These are phyloP conservation scores for Thermomucor indicae-seudaticae DNA, from an alignment of 371 early-diverging fungal genomes.

Conservation along the genomic window DNA sequence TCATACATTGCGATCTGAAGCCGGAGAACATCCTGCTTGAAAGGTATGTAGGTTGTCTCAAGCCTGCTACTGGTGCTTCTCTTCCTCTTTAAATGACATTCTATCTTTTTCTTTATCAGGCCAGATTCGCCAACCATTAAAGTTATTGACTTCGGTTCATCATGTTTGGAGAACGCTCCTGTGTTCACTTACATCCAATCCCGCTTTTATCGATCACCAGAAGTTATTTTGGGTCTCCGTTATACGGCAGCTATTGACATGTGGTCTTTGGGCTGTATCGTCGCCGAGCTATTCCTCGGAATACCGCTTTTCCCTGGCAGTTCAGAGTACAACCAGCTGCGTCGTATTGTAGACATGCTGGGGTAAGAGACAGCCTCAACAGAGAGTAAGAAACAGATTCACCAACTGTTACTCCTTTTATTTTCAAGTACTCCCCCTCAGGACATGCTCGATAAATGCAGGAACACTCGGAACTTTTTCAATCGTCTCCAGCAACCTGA, in stretches of 20 bases:
- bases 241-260: slow-evolving; percentile 97
- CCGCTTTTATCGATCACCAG: too few relatives aligned
- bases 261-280: slow-evolving; percentile 99
- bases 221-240: slow-evolving; percentile 91
- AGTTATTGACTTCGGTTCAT: slow-evolving; percentile 98
- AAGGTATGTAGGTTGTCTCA: too few relatives aligned
- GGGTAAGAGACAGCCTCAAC: slow-evolving; percentile 68
- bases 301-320: slow-evolving; percentile 93
- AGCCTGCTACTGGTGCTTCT: too few relatives aligned
- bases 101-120: slow-evolving; percentile 24
- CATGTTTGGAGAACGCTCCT: slow-evolving; percentile 88
- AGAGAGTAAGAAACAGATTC: too few relatives aligned
- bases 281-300: slow-evolving; percentile 94
- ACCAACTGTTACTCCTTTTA: background rate
- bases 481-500: slow-evolving; percentile 17
- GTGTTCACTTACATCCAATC: slow-evolving; percentile 97
- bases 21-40: slow-evolving; percentile 95
- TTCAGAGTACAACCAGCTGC: slow-evolving; percentile 92
- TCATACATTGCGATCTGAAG: slow-evolving; percentile 98
- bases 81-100: background rate
- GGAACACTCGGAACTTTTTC: slow-evolving; percentile 25
- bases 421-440: slow-evolving; percentile 23
- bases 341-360: slow-evolving; percentile 85
- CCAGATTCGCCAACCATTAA: slow-evolving; percentile 86
- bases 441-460: slow-evolving; percentile 37